Evolutionary conservation across 148 eudicot species (phyloP), one percentile per base, ranked within the genome.

Genomic region (Rhododendron simsii): DNA sequence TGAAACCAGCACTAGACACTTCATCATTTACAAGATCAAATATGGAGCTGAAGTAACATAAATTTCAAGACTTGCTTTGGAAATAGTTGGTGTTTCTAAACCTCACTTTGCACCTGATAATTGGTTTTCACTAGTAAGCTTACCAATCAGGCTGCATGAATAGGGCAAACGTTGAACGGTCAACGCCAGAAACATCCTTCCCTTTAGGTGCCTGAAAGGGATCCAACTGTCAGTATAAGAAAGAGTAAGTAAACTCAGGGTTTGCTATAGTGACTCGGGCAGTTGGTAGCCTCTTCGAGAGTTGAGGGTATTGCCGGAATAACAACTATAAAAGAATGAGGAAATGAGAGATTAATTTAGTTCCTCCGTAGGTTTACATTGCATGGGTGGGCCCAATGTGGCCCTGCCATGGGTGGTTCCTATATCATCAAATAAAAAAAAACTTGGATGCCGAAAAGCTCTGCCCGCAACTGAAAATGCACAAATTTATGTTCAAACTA

Each of bases 71-170:
- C 39, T 71, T 28, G 41, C 20, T 71, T 71, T 30, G 79, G 26
- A 37, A 35, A 39, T 37, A 75, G 79, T 35, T 3, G n/a, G 48
- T 16, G 48, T 3, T 39, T 35, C 47, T 75, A 39, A 7, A 39
- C 79, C n/a, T 39, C 0, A 75, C 48, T 16, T 75, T 37, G n/a
- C 47, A 39, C n/a, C 79, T 18, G 14, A 75, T 75, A 75, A 75
- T 61, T 61, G n/a, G 18, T 61, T 7, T 61, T 48, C 16, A 65
- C 18, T 53, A 63, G 83, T 81, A 86, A 18, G 63, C 86, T 59
- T 95, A 96, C 99, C 99, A 96, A 88, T 96, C 95, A 86, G 99
- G 99, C 92, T 96, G 99, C 99, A 95, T 96, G 87, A 96, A 96
- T 84, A 96, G 89, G 74, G 99, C 99, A 90, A 95, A 96, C 15